A percentile compares a stretch with the other conserved stretches of the same genome.
Evolutionary conservation across 208 protist genomes (phyloP).

Genomic region (Balamuthia mandrillaris): DNA sequence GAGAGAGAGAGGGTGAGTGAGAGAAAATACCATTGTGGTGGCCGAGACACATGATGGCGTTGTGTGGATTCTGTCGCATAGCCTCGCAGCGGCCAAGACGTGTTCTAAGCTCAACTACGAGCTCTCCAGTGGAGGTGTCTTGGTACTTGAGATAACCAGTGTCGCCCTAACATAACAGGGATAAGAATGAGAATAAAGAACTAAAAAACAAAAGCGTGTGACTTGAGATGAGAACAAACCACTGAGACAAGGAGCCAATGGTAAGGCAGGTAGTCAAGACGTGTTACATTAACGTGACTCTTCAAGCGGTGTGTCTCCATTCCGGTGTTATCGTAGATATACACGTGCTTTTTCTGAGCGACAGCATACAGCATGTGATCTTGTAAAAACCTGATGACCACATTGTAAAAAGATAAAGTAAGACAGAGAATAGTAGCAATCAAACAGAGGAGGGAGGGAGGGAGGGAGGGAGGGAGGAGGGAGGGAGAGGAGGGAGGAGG

Average conservation of each 20-base stretch:
- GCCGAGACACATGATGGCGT: conserved; percentile 88
- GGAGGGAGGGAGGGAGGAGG: neutral
- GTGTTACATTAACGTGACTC: conserved; percentile 88
- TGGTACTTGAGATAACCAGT: conserved; percentile 82
- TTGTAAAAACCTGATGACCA: conserved; percentile 89
- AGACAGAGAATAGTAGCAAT: too few relatives aligned
- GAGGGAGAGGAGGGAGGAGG: neutral
- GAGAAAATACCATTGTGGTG: conserved; percentile 76
- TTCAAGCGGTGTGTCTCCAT: conserved; percentile 93
- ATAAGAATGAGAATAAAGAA: neutral
- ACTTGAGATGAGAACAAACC: conserved; percentile 46
- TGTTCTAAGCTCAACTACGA: conserved; percentile 80
- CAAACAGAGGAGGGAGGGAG: too few relatives aligned
- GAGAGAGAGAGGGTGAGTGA: neutral
- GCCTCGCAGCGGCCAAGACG: conserved; percentile 73
- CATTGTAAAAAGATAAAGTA: too few relatives aligned
- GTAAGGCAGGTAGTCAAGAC: conserved; percentile 92
- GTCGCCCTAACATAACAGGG: conserved; percentile 42
- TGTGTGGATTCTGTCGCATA: conserved; percentile 86
- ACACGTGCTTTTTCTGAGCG: conserved; percentile 97
- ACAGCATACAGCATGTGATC: conserved; percentile 96
- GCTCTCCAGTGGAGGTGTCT: conserved; percentile 89
- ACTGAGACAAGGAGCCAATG: conserved; percentile 93
- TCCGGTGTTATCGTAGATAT: conserved; percentile 97
- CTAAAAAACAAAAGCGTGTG: neutral